Base-by-base conservation (phyloP, 257 asterid species). In the Solanum peruvianum region DNA sequence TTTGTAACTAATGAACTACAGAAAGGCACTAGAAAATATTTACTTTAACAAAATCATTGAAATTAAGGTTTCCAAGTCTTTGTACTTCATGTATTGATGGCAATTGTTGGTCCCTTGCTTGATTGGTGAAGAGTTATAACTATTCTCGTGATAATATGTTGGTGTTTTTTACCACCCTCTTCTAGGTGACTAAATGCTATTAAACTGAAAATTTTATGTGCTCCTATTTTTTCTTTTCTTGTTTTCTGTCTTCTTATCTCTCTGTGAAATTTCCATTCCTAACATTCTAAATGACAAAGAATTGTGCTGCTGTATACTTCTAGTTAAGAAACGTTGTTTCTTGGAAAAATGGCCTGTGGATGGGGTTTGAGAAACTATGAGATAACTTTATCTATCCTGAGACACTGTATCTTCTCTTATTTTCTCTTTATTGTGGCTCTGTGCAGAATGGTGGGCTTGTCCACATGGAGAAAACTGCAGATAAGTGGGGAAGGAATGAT, bases 381-480 rank as follows among this genome's bases (percentile, higher is more conserved):
- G 37, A 80, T 47, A 16, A 31, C 21, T 29, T 45, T 80, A 5
- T 45, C 25, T 7, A 27, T 45, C 15, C 21, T 45, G 15, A 45
- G 23, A 47, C 64, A 15, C 60, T 44, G 64, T 27, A 47, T 80
- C 67, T 80, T 47, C 27, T 47, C 84, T 80, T 80, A 78, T 45
- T 78, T 78, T 25, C 27, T 80, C 84, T 47, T 47, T 47, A 49
- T 18, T 81, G 44, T 49, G 45, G 69, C 85, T 49, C 42, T 39
- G 29, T 84, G 88, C 96, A 97, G 99, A 90, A 86, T 71, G 92
- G 92, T 42, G 99, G 99, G 72, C 86, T 90, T 72, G 91, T 93
- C 56, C 89, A 90, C 90, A 87, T 97, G 86, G 98, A 95, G 95
- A 97, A 97, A 91, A 94, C 99, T 4, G 99, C 99, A n/a, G 98